These are phyloP conservation scores for Naegleria lovaniensis DNA, from an alignment of 208 protist genomes.

Conservation along the genomic window DNA sequence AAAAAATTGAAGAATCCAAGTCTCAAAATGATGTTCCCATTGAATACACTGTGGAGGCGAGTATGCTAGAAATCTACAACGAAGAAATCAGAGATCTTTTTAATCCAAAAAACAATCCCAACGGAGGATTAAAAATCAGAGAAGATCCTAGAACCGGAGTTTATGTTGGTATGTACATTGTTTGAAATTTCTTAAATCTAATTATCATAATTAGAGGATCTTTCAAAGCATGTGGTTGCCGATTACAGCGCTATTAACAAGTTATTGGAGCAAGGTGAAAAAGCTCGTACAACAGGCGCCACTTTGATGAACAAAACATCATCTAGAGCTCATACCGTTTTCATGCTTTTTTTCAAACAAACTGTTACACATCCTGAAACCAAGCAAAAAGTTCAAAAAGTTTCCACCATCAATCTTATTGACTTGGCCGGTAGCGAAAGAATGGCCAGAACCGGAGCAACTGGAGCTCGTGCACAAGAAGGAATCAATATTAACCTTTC, in stretches of 20 bases:
- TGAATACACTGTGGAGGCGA: slow-evolving; percentile 13
- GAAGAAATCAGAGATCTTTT: slow-evolving; percentile 75
- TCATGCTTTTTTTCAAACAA: slow-evolving; percentile 63
- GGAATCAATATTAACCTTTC: slow-evolving; percentile 77
- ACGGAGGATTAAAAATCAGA: neutral
- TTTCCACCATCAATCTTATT: slow-evolving; percentile 72
- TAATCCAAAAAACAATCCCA: slow-evolving; percentile 22
- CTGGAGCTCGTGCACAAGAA: slow-evolving; percentile 65
- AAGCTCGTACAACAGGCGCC: slow-evolving; percentile 64
- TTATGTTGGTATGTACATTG: slow-evolving; percentile 31
- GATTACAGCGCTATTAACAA: slow-evolving; percentile 52
- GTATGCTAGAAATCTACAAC: slow-evolving; percentile 81
- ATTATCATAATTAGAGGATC: slow-evolving; percentile 50
- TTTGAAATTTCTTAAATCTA: slow-evolving; percentile 45
- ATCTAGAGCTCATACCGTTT: slow-evolving; percentile 73
- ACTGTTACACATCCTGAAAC: slow-evolving; percentile 42
- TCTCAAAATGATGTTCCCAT: neutral
- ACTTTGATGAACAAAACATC: slow-evolving; percentile 78
- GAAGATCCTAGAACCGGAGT: slow-evolving; percentile 21
- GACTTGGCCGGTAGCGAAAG: slow-evolving; percentile 85
- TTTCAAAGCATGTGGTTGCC: neutral
- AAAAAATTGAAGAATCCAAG: slow-evolving; percentile 2
- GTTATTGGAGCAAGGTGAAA: slow-evolving; percentile 66
- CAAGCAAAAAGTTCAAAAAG: slow-evolving; percentile 43
- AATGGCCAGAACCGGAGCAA: slow-evolving; percentile 64